These are phyloP conservation scores for Helotiales sp. DNA, from an alignment of 2,329 filamentous ascomycete genomes.

Conservation along the genomic window DNA sequence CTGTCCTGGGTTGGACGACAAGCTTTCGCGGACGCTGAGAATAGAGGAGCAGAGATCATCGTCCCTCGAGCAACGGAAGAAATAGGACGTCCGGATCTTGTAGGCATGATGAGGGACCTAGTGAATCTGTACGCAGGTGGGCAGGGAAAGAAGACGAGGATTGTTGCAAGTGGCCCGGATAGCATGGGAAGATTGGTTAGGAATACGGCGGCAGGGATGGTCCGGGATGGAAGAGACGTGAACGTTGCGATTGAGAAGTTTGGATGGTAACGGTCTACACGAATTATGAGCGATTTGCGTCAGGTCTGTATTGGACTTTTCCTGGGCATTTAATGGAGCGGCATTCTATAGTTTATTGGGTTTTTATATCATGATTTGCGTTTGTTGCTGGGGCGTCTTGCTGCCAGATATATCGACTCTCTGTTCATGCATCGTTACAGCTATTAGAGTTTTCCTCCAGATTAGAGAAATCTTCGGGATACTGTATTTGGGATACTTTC, in stretches of 20 bases:
- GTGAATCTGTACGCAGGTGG: conserved; percentile 35
- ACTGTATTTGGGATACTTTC: too few relatives aligned
- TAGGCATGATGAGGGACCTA: conserved; percentile 42
- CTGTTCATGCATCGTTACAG: too few relatives aligned
- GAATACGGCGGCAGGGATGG: conserved; percentile 54
- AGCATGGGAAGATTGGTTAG: conserved; percentile 59
- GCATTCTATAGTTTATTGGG: neutral
- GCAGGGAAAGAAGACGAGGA: conserved; percentile 41
- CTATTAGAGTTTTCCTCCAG: too few relatives aligned
- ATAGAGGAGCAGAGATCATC: conserved; percentile 51
- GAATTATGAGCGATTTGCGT: neutral
- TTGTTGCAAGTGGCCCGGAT: conserved; percentile 64
- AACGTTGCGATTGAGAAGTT: conserved; percentile 65
- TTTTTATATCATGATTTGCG: too few relatives aligned
- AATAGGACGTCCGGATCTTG: conserved; percentile 54
- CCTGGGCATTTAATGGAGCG: neutral
- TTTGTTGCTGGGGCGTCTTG: too few relatives aligned
- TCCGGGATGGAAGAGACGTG: conserved; percentile 49
- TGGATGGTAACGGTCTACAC: conserved; percentile 52
- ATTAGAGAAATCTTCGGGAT: too few relatives aligned
- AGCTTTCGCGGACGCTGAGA: conserved; percentile 48
- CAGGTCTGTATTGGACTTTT: neutral
- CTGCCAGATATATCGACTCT: too few relatives aligned
- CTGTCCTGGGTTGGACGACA: conserved; percentile 52
- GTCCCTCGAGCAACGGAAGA: conserved; percentile 55